Percentiles rank a stretch among this genome's conserved stretches.
These are phyloP conservation scores for Maudiozyma bulderi DNA, from an alignment of 805 yeast species.

Conservation along the genomic window DNA sequence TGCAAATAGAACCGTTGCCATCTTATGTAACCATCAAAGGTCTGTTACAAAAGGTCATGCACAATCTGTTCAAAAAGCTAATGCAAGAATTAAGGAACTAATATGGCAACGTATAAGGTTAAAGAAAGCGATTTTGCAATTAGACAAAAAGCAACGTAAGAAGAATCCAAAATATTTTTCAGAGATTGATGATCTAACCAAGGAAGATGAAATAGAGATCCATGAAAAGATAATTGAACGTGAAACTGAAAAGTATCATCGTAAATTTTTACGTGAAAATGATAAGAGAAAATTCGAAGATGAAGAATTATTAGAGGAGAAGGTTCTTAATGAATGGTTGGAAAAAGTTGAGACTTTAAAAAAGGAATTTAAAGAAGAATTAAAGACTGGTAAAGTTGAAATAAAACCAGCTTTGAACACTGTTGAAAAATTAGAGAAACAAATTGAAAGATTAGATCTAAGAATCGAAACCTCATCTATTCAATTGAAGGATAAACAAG, in stretches of 20 bases:
- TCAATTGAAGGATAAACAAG: conserved; percentile 86
- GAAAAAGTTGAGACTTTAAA: conserved; percentile 44
- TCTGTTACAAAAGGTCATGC: conserved; percentile 82
- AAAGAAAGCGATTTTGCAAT: conserved; percentile 57
- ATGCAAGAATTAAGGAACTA: conserved; percentile 68
- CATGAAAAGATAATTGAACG: conserved; percentile 52
- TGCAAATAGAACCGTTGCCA: conserved; percentile 92
- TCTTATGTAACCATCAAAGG: conserved; percentile 94
- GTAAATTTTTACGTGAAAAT: conserved; percentile 65
- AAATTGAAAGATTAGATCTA: conserved; percentile 61
- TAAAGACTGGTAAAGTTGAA: conserved; percentile 48
- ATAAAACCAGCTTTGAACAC: conserved; percentile 39
- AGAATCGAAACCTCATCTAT: conserved; percentile 59
- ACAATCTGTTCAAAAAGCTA: conserved; percentile 66
- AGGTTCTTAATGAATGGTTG: conserved; percentile 50
- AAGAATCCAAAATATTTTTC: conserved; percentile 51
- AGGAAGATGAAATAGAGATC: conserved; percentile 52
- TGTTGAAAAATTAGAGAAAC: conserved; percentile 62
- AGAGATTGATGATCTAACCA: conserved; percentile 56
- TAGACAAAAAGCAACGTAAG: conserved; percentile 45
- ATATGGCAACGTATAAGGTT: conserved; percentile 73
- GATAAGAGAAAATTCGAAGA: conserved; percentile 57
- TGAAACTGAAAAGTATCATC: conserved; percentile 53
- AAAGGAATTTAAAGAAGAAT: conserved; percentile 46
- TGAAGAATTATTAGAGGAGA: conserved; percentile 43